Percentiles rank a stretch among this genome's conserved stretches.
These are phyloP conservation scores for Graphium sp. DNA, from an alignment of 2,329 filamentous ascomycete species.

Conservation along the genomic window DNA sequence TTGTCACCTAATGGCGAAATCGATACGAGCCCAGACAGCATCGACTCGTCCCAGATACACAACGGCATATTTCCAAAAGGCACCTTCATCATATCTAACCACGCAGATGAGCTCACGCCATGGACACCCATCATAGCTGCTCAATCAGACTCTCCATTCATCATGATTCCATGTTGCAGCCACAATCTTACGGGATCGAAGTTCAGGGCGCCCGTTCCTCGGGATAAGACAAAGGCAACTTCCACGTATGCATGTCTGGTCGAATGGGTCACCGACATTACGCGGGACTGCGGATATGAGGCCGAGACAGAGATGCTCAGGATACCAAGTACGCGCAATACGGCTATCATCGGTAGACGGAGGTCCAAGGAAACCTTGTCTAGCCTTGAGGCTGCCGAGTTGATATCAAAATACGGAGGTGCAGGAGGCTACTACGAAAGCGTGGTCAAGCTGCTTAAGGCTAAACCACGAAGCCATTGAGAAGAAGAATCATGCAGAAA, in stretches of 20 bases:
- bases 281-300: conserved; percentile 54
- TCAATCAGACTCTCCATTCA: conserved; percentile 61
- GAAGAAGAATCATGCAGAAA: neutral
- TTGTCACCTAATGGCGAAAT: conserved; percentile 10
- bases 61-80: conserved; percentile 51
- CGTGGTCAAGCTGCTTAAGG: conserved; percentile 43
- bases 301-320: conserved; percentile 74
- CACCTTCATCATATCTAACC: conserved; percentile 92
- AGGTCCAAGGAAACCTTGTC: conserved; percentile 12
- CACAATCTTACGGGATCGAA: conserved; percentile 63
- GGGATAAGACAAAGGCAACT: conserved; percentile 27
- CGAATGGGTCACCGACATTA: conserved; percentile 56
- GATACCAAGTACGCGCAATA: conserved; percentile 85
- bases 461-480: conserved; percentile 20
- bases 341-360: conserved; percentile 56
- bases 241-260: conserved; percentile 77
- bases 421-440: conserved; percentile 40
- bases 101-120: conserved; percentile 86
- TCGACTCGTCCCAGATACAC: conserved; percentile 16
- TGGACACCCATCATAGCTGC: conserved; percentile 87
- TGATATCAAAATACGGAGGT: conserved; percentile 36
- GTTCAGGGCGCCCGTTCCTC: conserved; percentile 50
- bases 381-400: conserved; percentile 20
- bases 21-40: conserved; percentile 6
- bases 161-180: conserved; percentile 91